phyloP scores from a whole-genome alignment of 192 early-diverging fungal species.

The Coemansia sp. region DNA sequence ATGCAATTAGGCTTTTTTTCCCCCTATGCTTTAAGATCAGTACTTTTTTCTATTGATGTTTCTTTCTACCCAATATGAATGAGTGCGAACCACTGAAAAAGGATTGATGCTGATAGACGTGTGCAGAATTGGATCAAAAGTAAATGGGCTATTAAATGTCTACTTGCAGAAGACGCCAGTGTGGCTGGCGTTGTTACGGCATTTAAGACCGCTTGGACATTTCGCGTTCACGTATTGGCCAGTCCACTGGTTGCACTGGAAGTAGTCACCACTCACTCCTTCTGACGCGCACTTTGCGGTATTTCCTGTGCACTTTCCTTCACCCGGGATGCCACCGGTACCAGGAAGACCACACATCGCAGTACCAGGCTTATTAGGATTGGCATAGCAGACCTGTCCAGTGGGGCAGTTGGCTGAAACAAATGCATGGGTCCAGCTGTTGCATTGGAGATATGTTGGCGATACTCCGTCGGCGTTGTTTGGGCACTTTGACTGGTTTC shows the following conservation, averaged over 20 bases:
- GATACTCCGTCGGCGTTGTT: slow-evolving; percentile 36
- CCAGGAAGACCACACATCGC: slow-evolving; percentile 43
- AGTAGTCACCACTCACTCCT: slow-evolving; percentile 33
- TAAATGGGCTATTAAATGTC: background rate
- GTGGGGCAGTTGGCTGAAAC: slow-evolving; percentile 23
- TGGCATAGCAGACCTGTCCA: slow-evolving; percentile 41
- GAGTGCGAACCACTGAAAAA: background rate
- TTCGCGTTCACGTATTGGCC: slow-evolving; percentile 38
- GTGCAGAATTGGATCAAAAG: too few relatives aligned
- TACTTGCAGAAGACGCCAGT: slow-evolving; percentile 48
- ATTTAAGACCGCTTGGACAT: slow-evolving; percentile 39
- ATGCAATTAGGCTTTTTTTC: background rate
- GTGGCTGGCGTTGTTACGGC: slow-evolving; percentile 45
- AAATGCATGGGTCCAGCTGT: slow-evolving; percentile 34
- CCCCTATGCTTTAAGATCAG: background rate
- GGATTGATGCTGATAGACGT: background rate
- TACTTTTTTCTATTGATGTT: background rate
- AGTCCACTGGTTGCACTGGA: slow-evolving; percentile 45
- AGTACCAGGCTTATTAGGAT: slow-evolving; percentile 30
- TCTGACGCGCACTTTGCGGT: slow-evolving; percentile 43
- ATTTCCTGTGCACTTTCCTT: slow-evolving; percentile 41
- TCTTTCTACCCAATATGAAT: slow-evolving; percentile 5
- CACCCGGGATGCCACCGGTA: slow-evolving; percentile 25
- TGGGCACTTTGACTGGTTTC: slow-evolving; percentile 30
- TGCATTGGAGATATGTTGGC: slow-evolving; percentile 33